phyloP scores from a whole-genome alignment of 306 rosid species.

The Malus asiatica region DNA sequence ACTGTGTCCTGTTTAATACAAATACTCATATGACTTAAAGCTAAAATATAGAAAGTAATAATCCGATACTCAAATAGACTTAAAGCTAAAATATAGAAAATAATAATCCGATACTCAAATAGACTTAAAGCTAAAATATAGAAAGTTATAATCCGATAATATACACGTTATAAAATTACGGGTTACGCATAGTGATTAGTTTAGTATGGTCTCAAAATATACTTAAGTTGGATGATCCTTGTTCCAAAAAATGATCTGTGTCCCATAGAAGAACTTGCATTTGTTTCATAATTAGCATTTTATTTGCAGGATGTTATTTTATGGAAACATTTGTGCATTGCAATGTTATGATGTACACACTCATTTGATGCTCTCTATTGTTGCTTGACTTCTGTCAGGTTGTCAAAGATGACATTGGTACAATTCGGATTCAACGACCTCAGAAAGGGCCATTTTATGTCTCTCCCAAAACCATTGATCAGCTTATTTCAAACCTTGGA shows the following conservation, averaged over 20 bases:
- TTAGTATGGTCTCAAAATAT: background rate
- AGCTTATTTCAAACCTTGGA: conserved; percentile 86
- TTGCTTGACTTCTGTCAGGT: conserved; percentile 42
- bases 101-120: background rate
- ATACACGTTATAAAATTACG: background rate
- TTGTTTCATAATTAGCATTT: background rate
- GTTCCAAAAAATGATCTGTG: background rate
- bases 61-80: background rate
- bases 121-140: background rate
- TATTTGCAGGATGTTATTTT: background rate
- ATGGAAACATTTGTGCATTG: background rate
- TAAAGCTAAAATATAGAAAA: background rate
- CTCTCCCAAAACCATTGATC: conserved; percentile 81
- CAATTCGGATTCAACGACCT: conserved; percentile 78
- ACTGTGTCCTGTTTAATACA: background rate
- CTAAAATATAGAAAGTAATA: background rate
- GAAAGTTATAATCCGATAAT: background rate
- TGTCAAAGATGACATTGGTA: conserved; percentile 89
- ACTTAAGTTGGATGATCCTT: background rate
- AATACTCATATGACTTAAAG: background rate
- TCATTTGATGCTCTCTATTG: background rate
- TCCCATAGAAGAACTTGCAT: background rate
- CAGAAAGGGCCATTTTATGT: conserved; percentile 95
- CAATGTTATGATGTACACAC: background rate
- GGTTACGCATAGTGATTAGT: background rate